Base-by-base conservation (phyloP, 108 stramenopile genomes). In the Asterionellopsis glacialis region DNA sequence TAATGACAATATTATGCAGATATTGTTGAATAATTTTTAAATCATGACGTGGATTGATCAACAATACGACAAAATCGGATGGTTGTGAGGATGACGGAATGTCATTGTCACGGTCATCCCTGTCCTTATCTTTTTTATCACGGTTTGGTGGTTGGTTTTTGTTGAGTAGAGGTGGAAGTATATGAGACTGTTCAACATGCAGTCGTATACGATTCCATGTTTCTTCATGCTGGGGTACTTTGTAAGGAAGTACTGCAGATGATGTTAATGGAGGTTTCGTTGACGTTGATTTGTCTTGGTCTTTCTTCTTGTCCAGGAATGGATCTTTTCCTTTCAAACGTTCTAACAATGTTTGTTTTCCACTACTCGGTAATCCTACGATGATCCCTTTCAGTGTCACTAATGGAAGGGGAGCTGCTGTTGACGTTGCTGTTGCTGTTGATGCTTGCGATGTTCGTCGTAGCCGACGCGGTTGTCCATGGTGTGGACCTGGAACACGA, bases 311-410 rank as follows among this genome's bases (percentile, higher is more conserved):
- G 14, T 21, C 38, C 0, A 60, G 39, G 62, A 76, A 83, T 12
- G 82, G 82, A 68, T 83, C 73, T 43, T 62, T 62, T 15, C 82
- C 82, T 45, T 68, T 26, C 11, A 83, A 56, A 43, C 82, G 59
- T 65, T 62, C 28, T 42, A 80, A 41, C 12, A 83, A 52, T 18
- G 78, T 71, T 19, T 63, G 67, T 47, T 83, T 83, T 38, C 82
- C 82, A 0, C 69, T 61, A 42, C 65, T 44, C 12, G 72, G 78
- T 39, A 75, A 26, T 55, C 82, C 82, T 22, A 83, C 4, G 0
- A 83, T 39, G 1, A 70, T 3, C 21, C 78, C 76, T 18, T 58
- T 25, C 33, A 80, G 12, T 33, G 45, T 68, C 41, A 13, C 33
- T 44, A 14, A 14, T 12, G 15, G 39, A 16, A 10, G 57, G 9